These are phyloP conservation scores for Penicillium sp. DNA, from an alignment of 2,329 filamentous ascomycete genomes.

Conservation along the genomic window DNA sequence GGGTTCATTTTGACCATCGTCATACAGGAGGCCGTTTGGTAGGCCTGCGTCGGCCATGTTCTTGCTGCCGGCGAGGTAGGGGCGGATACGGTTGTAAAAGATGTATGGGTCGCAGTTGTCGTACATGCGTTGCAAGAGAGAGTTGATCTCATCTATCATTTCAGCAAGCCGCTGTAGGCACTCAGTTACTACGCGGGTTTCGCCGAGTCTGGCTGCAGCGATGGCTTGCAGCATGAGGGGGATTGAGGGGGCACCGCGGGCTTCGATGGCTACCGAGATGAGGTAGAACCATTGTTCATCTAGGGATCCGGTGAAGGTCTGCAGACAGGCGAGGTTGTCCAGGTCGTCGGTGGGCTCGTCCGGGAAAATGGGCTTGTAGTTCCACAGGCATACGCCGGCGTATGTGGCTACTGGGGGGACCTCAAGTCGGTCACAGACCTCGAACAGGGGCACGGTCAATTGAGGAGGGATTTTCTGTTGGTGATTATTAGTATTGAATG, in stretches of 20 bases:
- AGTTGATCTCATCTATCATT: constrained; percentile 78
- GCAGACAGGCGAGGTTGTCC: constrained; percentile 82
- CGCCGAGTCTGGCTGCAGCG: constrained; percentile 69
- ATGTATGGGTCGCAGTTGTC: constrained; percentile 92
- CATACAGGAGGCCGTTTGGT: constrained; percentile 83
- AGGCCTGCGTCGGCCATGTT: constrained; percentile 96
- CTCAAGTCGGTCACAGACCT: constrained; percentile 75
- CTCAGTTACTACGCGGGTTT: constrained; percentile 70
- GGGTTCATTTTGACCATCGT: constrained; percentile 69
- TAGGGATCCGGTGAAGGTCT: constrained; percentile 88
- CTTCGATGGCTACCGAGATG: constrained; percentile 92
- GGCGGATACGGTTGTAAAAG: constrained; percentile 95
- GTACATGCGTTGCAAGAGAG: constrained; percentile 83
- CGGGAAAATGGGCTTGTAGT: constrained; percentile 88
- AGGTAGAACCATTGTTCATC: constrained; percentile 99
- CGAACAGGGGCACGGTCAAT: constrained; percentile 78
- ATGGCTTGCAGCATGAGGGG: constrained; percentile 88
- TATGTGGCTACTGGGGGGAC: constrained; percentile 93
- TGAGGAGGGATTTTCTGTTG: constrained; percentile 69
- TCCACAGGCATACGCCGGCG: constrained; percentile 89
- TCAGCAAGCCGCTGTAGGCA: constrained; percentile 83
- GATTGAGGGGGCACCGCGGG: constrained; percentile 81
- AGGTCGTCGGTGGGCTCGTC: constrained; percentile 79
- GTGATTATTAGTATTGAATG: not conserved
- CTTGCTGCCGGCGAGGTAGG: constrained; percentile 92